Evolutionary conservation across 257 asterid genomes (phyloP).

Genomic region (Echites panduratus): DNA sequence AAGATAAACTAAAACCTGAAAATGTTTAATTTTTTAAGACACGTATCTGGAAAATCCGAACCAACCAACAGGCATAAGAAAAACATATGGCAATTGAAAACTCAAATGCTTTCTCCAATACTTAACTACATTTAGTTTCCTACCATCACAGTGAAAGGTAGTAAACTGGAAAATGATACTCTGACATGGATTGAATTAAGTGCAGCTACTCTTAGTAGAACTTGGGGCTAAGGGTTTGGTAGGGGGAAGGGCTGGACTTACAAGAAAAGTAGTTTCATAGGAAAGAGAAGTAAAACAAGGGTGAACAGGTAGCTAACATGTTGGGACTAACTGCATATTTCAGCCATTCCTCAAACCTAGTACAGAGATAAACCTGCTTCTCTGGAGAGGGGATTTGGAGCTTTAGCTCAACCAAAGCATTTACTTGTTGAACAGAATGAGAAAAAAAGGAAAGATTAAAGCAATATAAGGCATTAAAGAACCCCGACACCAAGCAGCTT

Average conservation of each 20-base stretch:
- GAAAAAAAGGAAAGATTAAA: neutral
- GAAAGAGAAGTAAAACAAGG: neutral
- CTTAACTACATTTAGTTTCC: neutral
- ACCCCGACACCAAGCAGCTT: neutral
- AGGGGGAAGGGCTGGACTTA: no score
- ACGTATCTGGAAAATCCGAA: no score
- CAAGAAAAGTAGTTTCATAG: neutral
- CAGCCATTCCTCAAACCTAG: slow-evolving; percentile 13
- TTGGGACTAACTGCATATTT: neutral
- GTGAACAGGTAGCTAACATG: slow-evolving; percentile 4
- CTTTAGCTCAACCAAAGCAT: neutral
- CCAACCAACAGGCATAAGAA: neutral
- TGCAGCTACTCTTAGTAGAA: neutral
- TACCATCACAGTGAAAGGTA: neutral
- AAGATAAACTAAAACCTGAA: no score
- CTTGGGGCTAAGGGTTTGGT: neutral
- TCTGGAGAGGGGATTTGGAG: neutral
- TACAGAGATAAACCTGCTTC: neutral
- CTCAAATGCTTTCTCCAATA: neutral
- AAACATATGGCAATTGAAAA: neutral
- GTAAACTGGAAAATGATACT: neutral
- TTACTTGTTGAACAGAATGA: neutral
- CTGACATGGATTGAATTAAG: neutral
- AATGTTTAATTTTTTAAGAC: no score
- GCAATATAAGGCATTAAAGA: neutral